Evolutionary conservation across 306 rosid genomes (phyloP).

Genomic region (Vigna hirtella): DNA sequence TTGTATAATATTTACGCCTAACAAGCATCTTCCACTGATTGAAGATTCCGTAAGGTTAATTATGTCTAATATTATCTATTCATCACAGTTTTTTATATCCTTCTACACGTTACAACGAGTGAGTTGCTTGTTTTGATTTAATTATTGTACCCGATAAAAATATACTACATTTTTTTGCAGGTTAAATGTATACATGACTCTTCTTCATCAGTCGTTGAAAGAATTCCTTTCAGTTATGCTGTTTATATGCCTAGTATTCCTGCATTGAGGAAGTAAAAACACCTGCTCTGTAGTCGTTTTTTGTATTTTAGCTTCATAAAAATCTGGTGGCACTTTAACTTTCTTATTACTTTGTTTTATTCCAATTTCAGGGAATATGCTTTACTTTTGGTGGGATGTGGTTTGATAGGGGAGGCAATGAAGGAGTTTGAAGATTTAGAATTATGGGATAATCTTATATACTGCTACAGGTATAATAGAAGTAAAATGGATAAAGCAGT

Average conservation of each 20-base stretch:
- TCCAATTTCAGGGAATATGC: slow-evolving; percentile 81
- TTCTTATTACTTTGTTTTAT: slow-evolving; percentile 1
- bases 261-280: slow-evolving; percentile 77
- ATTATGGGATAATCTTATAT: slow-evolving; percentile 94
- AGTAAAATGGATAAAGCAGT: slow-evolving; percentile 21
- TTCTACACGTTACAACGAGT: slow-evolving; percentile 1
- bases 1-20: background rate
- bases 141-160: slow-evolving; percentile 33
- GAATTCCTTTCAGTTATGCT: slow-evolving; percentile 70
- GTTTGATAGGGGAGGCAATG: slow-evolving; percentile 92
- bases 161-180: slow-evolving; percentile 52
- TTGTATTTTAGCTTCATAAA: background rate
- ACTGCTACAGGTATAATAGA: slow-evolving; percentile 77
- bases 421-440: slow-evolving; percentile 91
- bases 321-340: slow-evolving; percentile 25
- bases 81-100: slow-evolving; percentile 3
- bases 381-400: slow-evolving; percentile 86
- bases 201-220: slow-evolving; percentile 69
- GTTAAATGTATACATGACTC: slow-evolving; percentile 67
- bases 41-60: background rate
- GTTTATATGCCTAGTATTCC: slow-evolving; percentile 79
- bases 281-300: slow-evolving; percentile 35
- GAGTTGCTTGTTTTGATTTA: slow-evolving; percentile 32
- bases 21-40: background rate
- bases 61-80: background rate